These are phyloP conservation scores for Ogataea salicorniae DNA, from an alignment of 805 yeast genomes.

Conservation along the genomic window DNA sequence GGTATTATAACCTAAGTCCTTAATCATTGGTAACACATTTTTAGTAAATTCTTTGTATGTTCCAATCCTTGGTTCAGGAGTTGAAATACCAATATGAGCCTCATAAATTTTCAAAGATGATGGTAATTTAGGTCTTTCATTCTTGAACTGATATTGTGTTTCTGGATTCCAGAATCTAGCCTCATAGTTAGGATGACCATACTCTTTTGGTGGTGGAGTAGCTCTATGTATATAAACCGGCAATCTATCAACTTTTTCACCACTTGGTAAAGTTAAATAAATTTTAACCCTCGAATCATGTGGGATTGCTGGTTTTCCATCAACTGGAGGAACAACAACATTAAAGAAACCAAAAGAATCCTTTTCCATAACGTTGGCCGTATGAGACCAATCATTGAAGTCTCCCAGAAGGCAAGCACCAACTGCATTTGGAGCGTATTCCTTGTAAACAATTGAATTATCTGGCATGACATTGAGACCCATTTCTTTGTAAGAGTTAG, in stretches of 20 bases:
- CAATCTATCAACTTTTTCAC: conserved; percentile 68
- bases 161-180: conserved; percentile 91
- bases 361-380: conserved; percentile 47
- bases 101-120: conserved; percentile 74
- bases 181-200: conserved; percentile 53
- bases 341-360: conserved; percentile 72
- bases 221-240: conserved; percentile 91
- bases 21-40: conserved; percentile 78
- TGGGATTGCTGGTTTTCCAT: conserved; percentile 60
- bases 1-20: conserved; percentile 82
- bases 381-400: conserved; percentile 77
- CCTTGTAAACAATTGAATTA: conserved; percentile 57
- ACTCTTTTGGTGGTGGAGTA: conserved; percentile 60
- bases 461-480: conserved; percentile 68
- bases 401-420: conserved; percentile 84
- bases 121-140: conserved; percentile 56
- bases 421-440: conserved; percentile 88
- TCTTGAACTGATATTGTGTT: conserved; percentile 49
- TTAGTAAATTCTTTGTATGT: conserved; percentile 79
- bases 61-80: conserved; percentile 83
- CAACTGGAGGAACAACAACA: conserved; percentile 49
- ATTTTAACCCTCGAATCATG: conserved; percentile 80
- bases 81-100: conserved; percentile 92
- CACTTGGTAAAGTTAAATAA: conserved; percentile 57
- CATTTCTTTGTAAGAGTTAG: conserved; percentile 67